Evolutionary conservation across 1,139 yeast species (phyloP).

Genomic region (Hyphopichia wangnamkhiaoensis): DNA sequence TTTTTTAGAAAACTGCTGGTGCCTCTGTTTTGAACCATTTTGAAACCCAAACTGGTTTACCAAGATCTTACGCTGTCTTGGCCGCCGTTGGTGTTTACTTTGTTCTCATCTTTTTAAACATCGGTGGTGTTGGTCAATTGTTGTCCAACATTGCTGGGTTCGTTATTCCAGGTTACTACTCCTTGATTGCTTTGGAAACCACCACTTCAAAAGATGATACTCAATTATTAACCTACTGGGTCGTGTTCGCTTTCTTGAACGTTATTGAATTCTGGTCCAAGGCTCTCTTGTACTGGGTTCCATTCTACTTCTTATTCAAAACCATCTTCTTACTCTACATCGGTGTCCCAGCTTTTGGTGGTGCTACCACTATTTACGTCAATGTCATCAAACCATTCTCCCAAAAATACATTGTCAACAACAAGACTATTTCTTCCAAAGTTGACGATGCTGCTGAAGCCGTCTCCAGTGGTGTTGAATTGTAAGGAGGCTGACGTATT

Average conservation of each 20-base stretch:
- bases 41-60: constrained; percentile 70
- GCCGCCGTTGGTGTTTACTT: constrained; percentile 68
- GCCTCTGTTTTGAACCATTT: constrained; percentile 51
- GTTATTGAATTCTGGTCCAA: constrained; percentile 95
- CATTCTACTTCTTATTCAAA: constrained; percentile 94
- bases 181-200: constrained; percentile 82
- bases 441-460: constrained; percentile 52
- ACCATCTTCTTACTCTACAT: constrained; percentile 84
- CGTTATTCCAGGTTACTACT: constrained; percentile 85
- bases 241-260: constrained; percentile 87
- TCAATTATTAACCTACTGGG: constrained; percentile 92
- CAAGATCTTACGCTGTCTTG: constrained; percentile 83
- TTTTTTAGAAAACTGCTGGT: constrained; percentile 37
- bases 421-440: constrained; percentile 29
- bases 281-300: constrained; percentile 90
- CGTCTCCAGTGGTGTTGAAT: constrained; percentile 44
- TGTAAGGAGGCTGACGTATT: constrained; percentile 18
- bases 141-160: constrained; percentile 92
- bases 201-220: constrained; percentile 71
- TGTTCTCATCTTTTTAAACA: constrained; percentile 76
- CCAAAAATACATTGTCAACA: constrained; percentile 51
- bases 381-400: constrained; percentile 71
- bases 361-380: constrained; percentile 73
- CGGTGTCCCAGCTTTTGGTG: constrained; percentile 85
- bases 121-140: constrained; percentile 93